Evolutionary conservation across 257 asterid species (phyloP).

Genomic region (Solanum acaule): DNA sequence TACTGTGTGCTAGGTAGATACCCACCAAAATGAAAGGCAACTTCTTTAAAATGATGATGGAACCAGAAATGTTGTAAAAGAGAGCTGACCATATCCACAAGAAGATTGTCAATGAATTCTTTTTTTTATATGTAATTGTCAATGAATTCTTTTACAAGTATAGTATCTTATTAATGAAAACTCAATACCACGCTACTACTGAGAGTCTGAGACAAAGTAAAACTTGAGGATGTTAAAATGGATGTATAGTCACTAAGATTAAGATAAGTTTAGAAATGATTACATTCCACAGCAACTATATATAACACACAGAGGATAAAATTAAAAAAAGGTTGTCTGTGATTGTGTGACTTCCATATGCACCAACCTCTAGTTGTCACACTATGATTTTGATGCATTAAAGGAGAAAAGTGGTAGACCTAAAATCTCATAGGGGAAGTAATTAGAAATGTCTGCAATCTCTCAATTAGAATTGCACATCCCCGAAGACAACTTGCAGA

Average conservation of each 20-base stretch:
- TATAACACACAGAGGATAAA: not conserved
- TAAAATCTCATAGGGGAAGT: not conserved
- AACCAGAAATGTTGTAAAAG: not conserved
- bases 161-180: not conserved
- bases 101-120: not conserved
- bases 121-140: not conserved
- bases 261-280: not conserved
- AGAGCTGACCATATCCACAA: not conserved
- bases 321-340: not conserved
- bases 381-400: not conserved
- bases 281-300: not conserved
- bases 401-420: not conserved
- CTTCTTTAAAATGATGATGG: not conserved
- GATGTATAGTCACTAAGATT: not conserved
- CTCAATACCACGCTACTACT: not conserved
- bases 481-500: not conserved
- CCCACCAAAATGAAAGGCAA: not conserved
- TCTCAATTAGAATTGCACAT: not conserved
- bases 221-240: not conserved
- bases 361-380: not conserved
- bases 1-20: not conserved
- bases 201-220: not conserved
- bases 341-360: not conserved
- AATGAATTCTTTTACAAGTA: not conserved
- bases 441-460: not conserved